Percentiles rank a stretch among this genome's conserved stretches.
phyloP scores from a whole-genome alignment of 163 green algal genomes.

The Chlorella variabilis region DNA sequence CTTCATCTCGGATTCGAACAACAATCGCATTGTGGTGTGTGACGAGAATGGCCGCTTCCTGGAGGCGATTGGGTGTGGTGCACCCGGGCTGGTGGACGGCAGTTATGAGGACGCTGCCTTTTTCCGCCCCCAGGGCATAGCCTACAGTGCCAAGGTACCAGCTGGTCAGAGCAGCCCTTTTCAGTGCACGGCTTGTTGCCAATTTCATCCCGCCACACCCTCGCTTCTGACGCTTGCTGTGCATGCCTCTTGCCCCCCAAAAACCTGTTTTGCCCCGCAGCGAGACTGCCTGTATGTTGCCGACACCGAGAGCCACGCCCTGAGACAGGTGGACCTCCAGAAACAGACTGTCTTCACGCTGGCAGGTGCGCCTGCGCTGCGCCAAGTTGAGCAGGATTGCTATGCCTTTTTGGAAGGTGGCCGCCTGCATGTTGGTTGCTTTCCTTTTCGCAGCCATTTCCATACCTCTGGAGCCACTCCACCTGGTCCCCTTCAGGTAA shows the following conservation, averaged over 20 bases:
- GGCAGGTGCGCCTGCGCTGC: slow-evolving; percentile 47
- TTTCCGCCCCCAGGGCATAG: slow-evolving; percentile 56
- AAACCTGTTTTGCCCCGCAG: neutral
- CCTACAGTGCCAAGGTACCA: slow-evolving; percentile 27
- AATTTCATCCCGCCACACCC: no score
- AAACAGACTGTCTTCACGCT: slow-evolving; percentile 67
- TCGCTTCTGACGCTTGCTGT: neutral
- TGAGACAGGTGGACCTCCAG: slow-evolving; percentile 65
- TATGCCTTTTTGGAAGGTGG: no score
- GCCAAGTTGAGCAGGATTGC: no score
- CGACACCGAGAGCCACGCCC: slow-evolving; percentile 84
- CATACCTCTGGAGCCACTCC: no score
- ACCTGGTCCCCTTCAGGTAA: no score
- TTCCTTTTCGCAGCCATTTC: no score
- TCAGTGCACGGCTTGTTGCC: no score
- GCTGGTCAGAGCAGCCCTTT: no score
- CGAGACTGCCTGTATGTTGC: slow-evolving; percentile 72
- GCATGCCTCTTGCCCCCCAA: no score
- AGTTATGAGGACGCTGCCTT: slow-evolving; percentile 54
- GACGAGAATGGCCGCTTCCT: slow-evolving; percentile 72
- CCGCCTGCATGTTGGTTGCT: no score
- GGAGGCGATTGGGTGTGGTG: slow-evolving; percentile 66
- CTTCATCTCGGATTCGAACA: slow-evolving; percentile 83
- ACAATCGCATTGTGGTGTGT: slow-evolving; percentile 84
- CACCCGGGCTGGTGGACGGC: slow-evolving; percentile 65